Evolutionary conservation across 345 rosid species (phyloP).

Genomic region (Theobroma cacao): DNA sequence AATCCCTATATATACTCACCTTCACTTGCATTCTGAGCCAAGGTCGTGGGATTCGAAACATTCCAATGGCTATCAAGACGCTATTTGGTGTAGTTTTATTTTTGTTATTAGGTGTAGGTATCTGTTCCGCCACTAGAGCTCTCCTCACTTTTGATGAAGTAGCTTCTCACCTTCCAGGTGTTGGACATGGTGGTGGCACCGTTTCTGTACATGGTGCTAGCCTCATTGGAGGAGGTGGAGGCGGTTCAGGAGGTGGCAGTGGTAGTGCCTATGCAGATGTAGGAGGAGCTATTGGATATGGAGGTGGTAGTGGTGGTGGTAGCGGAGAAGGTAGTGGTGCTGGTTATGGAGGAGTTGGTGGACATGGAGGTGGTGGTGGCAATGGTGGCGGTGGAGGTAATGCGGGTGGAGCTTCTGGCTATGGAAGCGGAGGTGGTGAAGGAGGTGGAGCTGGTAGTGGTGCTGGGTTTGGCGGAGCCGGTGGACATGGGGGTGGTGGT

Average conservation of each 20-base stretch:
- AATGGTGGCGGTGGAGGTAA: conserved; percentile 26
- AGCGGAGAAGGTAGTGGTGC: conserved; percentile 17
- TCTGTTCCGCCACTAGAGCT: conserved; percentile 38
- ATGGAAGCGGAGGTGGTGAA: conserved; percentile 26
- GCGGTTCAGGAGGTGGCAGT: conserved; percentile 22
- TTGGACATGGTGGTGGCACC: conserved; percentile 6
- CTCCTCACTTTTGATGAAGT: conserved; percentile 34
- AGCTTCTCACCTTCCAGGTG: conserved; percentile 8
- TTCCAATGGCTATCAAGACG: conserved; percentile 28
- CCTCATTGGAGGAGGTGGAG: conserved; percentile 10
- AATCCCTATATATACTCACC: conserved; percentile 34
- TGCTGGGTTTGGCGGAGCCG: conserved; percentile 15
- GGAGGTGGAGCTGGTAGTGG: conserved; percentile 30
- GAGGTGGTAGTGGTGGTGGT: conserved; percentile 17
- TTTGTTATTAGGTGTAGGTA: conserved; percentile 32
- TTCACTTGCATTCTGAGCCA: conserved; percentile 2
- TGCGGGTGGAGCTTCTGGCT: conserved; percentile 5
- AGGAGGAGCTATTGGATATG: conserved; percentile 29
- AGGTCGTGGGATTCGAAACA: not conserved
- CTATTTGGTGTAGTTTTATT: conserved; percentile 21
- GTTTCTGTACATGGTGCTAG: conserved; percentile 5
- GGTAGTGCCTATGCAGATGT: not conserved
- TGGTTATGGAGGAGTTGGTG: conserved; percentile 15
- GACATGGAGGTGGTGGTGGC: conserved; percentile 13
- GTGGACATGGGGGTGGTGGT: conserved; percentile 23